These are phyloP conservation scores for Pezizomycotina sp. DNA, from an alignment of 2,329 filamentous ascomycete species.

Conservation along the genomic window DNA sequence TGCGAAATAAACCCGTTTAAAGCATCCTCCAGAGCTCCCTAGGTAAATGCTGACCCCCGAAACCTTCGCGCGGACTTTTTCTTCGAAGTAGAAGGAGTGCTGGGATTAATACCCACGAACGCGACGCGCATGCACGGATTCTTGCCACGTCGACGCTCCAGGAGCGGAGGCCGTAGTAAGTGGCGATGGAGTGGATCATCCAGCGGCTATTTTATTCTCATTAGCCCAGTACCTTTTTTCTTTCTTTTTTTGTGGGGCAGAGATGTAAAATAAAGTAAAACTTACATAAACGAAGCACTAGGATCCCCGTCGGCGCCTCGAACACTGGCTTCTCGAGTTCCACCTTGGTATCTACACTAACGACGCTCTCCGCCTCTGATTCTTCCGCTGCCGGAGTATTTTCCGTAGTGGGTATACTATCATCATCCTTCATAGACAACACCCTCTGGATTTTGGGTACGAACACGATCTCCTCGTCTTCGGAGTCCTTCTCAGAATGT, in stretches of 20 bases:
- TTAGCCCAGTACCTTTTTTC: conserved; percentile 14
- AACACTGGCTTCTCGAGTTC: conserved; percentile 58
- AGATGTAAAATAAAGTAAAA: conserved; percentile 23
- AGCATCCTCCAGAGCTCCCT: conserved; percentile 18
- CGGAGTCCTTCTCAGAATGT: conserved; percentile 31
- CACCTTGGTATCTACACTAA: conserved; percentile 30
- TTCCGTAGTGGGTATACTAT: too few species aligned
- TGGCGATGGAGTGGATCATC: conserved; percentile 80
- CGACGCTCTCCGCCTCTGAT: conserved; percentile 38
- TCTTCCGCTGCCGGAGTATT: conserved; percentile 34
- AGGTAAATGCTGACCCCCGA: conserved; percentile 6
- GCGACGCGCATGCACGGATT: conserved; percentile 59
- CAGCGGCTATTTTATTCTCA: conserved; percentile 51
- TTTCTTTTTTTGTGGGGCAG: neutral
- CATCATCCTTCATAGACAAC: conserved; percentile 35
- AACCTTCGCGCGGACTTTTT: conserved; percentile 8
- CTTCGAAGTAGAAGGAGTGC: conserved; percentile 9
- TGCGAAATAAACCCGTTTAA: conserved; percentile 2
- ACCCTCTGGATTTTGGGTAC: conserved; percentile 31
- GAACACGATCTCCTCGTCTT: conserved; percentile 84
- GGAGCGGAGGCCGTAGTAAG: conserved; percentile 79
- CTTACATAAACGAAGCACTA: conserved; percentile 65
- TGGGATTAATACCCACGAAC: conserved; percentile 45
- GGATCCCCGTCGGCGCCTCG: conserved; percentile 59
- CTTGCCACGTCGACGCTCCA: conserved; percentile 61